A percentile compares a stretch with the other conserved stretches of the same genome.
These are phyloP conservation scores for Fusarium pseudocircinatum DNA, from an alignment of 2,329 filamentous ascomycete genomes.

Conservation along the genomic window DNA sequence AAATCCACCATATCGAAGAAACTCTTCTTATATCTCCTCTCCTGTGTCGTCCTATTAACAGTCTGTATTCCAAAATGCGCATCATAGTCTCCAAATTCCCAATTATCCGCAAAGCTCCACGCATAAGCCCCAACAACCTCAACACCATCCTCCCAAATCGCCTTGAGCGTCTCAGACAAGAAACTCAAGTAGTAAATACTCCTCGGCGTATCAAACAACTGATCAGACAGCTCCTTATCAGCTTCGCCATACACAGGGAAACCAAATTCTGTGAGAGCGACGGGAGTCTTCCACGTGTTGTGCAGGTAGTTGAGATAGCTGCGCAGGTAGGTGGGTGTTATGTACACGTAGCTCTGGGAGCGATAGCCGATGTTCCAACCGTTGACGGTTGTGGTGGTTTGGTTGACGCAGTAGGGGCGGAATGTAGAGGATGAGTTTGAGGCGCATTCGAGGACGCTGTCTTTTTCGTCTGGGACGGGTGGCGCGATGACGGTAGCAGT, in stretches of 20 bases:
- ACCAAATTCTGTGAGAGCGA: constrained; percentile 65
- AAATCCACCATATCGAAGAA: constrained; percentile 68
- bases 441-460: constrained; percentile 59
- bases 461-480: constrained; percentile 46
- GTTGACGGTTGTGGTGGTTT: constrained; percentile 55
- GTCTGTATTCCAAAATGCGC: constrained; percentile 65
- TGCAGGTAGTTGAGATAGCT: constrained; percentile 65
- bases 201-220: constrained; percentile 63
- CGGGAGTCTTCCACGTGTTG: constrained; percentile 64
- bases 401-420: constrained; percentile 63
- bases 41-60: constrained; percentile 62
- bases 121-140: constrained; percentile 63
- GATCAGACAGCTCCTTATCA: constrained; percentile 55
- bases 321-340: constrained; percentile 66
- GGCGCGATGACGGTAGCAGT: constrained; percentile 64
- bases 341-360: constrained; percentile 66
- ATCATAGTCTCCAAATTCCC: constrained; percentile 60
- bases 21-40: constrained; percentile 64
- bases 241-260: constrained; percentile 63
- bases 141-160: constrained; percentile 66
- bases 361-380: constrained; percentile 69
- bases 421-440: constrained; percentile 55
- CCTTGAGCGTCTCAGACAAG: constrained; percentile 63
- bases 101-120: constrained; percentile 64
- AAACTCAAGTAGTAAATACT: constrained; percentile 65